phyloP scores from a whole-genome alignment of 2,329 filamentous ascomycete genomes.

The Paraphaeosphaeria minitans region DNA sequence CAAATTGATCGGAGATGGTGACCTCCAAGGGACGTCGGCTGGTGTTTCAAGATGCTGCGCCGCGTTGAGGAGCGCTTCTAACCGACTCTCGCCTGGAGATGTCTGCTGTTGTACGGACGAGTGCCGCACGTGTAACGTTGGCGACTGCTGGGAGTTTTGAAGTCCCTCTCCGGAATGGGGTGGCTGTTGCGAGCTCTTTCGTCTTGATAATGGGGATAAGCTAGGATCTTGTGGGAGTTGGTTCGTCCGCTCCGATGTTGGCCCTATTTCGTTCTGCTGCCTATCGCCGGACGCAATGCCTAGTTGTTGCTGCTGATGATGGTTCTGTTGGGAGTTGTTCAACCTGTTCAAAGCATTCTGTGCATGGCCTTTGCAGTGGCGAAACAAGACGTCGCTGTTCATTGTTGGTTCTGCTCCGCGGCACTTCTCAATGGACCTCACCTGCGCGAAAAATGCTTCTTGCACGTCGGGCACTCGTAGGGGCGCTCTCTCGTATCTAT shows the following conservation, averaged over 20 bases:
- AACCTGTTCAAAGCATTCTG: constrained; percentile 47
- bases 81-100: constrained; percentile 39
- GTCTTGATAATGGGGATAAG: constrained; percentile 33
- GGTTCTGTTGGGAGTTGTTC: constrained; percentile 37
- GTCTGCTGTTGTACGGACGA: constrained; percentile 24
- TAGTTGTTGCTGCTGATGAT: constrained; percentile 28
- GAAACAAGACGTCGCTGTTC: constrained; percentile 55
- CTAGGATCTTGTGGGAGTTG: constrained; percentile 30
- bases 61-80: constrained; percentile 47
- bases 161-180: constrained; percentile 25
- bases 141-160: constrained; percentile 24
- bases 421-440: constrained; percentile 30
- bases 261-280: constrained; percentile 27
- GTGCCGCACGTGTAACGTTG: constrained; percentile 19
- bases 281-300: constrained; percentile 22
- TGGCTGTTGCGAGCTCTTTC: constrained; percentile 32
- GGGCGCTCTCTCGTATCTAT: constrained; percentile 61
- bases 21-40: constrained; percentile 41
- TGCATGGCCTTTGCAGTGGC: constrained; percentile 58
- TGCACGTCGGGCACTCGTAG: constrained; percentile 59
- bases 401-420: constrained; percentile 26
- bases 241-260: constrained; percentile 25
- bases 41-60: constrained; percentile 44
- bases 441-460: constrained; percentile 62
- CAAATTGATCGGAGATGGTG: constrained; percentile 39